Base-by-base conservation (phyloP, 1,139 yeast species). In the Candida sanyaensis region DNA sequence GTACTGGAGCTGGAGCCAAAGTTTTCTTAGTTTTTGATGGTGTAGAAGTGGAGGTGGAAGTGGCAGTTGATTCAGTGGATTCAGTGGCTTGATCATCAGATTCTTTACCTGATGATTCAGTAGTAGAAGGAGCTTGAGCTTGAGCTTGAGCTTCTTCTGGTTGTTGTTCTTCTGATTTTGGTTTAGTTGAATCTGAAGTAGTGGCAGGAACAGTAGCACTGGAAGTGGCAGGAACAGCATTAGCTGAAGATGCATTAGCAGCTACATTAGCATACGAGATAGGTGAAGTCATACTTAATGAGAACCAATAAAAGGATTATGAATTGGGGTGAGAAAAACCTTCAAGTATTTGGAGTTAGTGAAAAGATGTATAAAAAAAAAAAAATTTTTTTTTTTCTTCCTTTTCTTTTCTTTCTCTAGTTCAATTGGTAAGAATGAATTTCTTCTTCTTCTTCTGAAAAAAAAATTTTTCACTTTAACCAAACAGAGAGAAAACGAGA, bases 1-100 rank as follows among this genome's bases (percentile, higher is more conserved):
- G 95, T 47, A 86, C 79, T 8, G 93, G 93, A 41, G 95, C 95
- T 6, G 92, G 92, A 12, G 88, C 84, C 58, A 85, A 73, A 21
- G 69, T 64, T 45, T 71, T 73, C 58, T 73, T 73, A 46, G 64
- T 65, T 55, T 65, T 66, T 48, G 45, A 27, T 5, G 47, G 36
- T 9, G 21, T 17, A 17, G 47, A 28, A 7, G 43, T n/a, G 28
- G 55, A 21, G 3, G 31, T 12, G 11, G 43, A 23, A 21, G 32
- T 10, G 7, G 27, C 23, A 11, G 28, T 32, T 8, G 34, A 13
- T 12, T 38, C 42, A 9, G 28, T 23, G 27, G 38, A 13, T 9
- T n/a, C n/a, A n/a, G 28, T 23, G 12, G 28, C 5, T 36, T 36
- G 38, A 21, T 36, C 38, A 11, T 36, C 38, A 36, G 38, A 36